Conservation (phyloP, 257 asterid species). For the Paulownia fortunei region DNA sequence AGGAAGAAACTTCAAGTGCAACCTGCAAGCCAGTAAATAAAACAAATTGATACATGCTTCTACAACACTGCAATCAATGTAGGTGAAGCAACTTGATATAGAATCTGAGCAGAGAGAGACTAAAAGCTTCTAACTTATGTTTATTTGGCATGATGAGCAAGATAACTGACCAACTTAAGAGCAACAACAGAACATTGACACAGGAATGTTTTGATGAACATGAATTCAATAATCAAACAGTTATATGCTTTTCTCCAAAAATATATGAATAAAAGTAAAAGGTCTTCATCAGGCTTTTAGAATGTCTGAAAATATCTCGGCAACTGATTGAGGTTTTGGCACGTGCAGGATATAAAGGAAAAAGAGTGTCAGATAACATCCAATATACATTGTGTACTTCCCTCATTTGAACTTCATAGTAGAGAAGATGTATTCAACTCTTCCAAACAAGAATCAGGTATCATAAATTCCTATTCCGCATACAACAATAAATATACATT, state of each 20-base stretch:
- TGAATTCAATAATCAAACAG: not conserved
- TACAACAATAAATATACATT: not conserved
- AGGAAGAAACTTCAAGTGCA: constrained; percentile 96
- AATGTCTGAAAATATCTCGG: not conserved
- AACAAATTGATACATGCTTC: not conserved
- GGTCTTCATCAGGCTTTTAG: no score
- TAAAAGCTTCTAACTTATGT: not conserved
- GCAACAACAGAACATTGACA: not conserved
- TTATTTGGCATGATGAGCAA: not conserved
- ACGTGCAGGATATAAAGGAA: not conserved
- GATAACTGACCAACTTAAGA: not conserved
- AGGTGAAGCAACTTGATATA: not conserved
- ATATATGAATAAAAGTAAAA: not conserved
- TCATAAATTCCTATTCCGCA: not conserved
- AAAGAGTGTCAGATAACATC: not conserved
- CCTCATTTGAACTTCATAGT: not conserved
- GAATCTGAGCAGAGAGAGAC: not conserved
- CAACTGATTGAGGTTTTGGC: not conserved
- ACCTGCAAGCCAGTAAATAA: constrained; percentile 58
- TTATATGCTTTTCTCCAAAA: not conserved
- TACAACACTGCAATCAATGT: not conserved
- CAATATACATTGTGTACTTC: not conserved
- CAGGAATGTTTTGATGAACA: not conserved
- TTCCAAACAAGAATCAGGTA: not conserved
- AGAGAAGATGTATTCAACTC: not conserved